Evolutionary conservation across 75 land plant species (phyloP), one percentile per base, ranked within the genome.

Genomic region (Adiantum capillusveneris): DNA sequence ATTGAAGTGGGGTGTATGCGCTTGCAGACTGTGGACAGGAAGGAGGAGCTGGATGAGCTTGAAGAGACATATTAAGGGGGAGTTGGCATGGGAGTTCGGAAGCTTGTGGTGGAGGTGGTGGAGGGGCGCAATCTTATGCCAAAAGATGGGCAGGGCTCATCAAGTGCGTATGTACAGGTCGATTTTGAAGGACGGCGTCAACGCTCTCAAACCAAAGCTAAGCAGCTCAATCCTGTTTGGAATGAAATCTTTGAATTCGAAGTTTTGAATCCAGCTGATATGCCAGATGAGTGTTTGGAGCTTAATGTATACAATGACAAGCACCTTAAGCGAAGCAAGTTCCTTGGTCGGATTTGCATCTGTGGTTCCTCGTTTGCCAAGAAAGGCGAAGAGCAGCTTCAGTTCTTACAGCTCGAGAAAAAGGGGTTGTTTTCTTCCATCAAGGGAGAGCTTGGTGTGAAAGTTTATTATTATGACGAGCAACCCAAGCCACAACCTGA

Each of bases 91-190:
- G 19, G 45, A 29, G 44, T 26, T 14, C 20, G 14, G 0, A 44
- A 18, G 14, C 71, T 86, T 12, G 29, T 82, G 3, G 85, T 86
- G 9, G 86, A 86, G 42, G 65, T 86, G 11, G 64, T 60, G 20
- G 75, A 82, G 20, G 90, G 86, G 1, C 67, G 45, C 44, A 63
- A 75, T 55, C 72, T 86, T 49, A 58, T 74, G 59, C 90, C 90
- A 18, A 86, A 86, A 56, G 90, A 86, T 58, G 90, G 90, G 0
- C 59, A 65, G 30, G 90, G 90, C 6, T 75, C 86, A 44, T 77
- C 83, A 2, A 86, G 83, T 57, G 77, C 90, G 0, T 85, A 81
- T 56, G 84, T 48, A 21, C 44, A 67, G 29, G 73, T 79, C 18
- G 90, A 86, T 34, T 86, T 79, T 62, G 67, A 82, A 34, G 90